Base-by-base conservation (phyloP, 2,329 filamentous ascomycete species). In the Pseudocercospora pini-densiflorae region DNA sequence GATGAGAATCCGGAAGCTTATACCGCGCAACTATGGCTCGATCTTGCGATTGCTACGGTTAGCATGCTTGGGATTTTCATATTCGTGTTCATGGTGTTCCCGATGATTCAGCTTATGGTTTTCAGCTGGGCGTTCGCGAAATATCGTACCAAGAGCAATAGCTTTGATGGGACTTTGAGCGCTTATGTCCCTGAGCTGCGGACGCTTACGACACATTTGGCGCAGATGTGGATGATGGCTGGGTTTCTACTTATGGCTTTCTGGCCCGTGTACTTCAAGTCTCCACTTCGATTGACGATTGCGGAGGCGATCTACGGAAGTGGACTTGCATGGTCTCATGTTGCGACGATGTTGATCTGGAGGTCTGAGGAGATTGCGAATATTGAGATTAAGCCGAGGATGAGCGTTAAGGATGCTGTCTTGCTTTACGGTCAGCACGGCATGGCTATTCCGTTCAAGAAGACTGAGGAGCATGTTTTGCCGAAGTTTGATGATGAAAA, bases 291-390 rank as follows among this genome's bases (percentile, higher is more conserved):
- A 6, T 60, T 67, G n/a, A 21, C 70, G 7, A 29, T 69, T 12
- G 43, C 66, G 8, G 63, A 72, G 36, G 71, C 63, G 4, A 51
- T 61, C 27, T 64, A 69, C 16, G 71, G 70, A 9, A 70, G 69
- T 45, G 65, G 62, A 2, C 19, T 68, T 10, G 65, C 65, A 21
- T 73, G 71, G 71, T 61, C 69, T n/a, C 68, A 71, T 24, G 59
- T 68, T 10, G 68, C 67, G 62, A 69, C 49, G 33, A 64, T 62
- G 12, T 68, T 73, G 66, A 72, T 68, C 64, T 73, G 70, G 65
- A 61, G 63, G 40, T 59, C 60, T 21, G 62, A 67, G 14, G 47
- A 61, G 23, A 40, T 69, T 31, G 33, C 49, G 5, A 59, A 63
- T 21, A 31, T 68, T 31, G 60, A 68, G 47, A 31, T 68, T n/a